Evolutionary conservation across 202 grass and related monocot species (phyloP).

Genomic region (Digitaria exilis): DNA sequence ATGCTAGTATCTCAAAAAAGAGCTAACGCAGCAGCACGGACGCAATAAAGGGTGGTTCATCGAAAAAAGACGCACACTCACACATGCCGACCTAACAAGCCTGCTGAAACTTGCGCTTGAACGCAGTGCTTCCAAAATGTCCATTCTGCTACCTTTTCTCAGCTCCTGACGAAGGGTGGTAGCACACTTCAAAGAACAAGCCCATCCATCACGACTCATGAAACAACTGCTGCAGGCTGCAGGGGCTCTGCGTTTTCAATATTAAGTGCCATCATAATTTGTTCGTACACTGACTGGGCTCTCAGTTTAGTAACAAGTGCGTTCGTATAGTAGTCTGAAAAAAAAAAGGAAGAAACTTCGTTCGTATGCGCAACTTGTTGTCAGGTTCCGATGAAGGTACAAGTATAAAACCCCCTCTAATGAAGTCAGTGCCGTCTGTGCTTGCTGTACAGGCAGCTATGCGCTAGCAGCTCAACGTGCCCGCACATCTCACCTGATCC

Average conservation of each 20-base stretch:
- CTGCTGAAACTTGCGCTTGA: background rate
- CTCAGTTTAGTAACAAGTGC: background rate
- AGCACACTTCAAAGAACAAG: too few relatives aligned
- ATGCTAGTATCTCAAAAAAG: too few relatives aligned
- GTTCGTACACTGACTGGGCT: background rate
- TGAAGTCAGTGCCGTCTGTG: background rate
- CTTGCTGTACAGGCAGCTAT: slow-evolving; percentile 24
- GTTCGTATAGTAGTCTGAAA: background rate
- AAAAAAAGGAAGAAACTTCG: background rate
- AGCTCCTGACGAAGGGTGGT: too few relatives aligned
- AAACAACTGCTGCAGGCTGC: background rate
- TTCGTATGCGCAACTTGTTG: background rate
- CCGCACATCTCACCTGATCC: slow-evolving; percentile 11
- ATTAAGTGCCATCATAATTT: background rate
- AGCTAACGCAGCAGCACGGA: too few relatives aligned
- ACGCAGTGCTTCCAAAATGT: background rate
- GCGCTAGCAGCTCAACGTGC: background rate
- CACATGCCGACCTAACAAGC: too few relatives aligned
- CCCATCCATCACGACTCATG: too few relatives aligned
- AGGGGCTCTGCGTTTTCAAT: background rate
- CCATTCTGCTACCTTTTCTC: background rate
- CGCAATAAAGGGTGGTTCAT: too few relatives aligned
- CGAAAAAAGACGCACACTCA: too few relatives aligned
- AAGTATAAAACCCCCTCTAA: background rate
- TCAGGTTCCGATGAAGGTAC: slow-evolving; percentile 2